phyloP scores from a whole-genome alignment of 495 filamentous ascomycete genomes.

The Aspergillus diversus region DNA sequence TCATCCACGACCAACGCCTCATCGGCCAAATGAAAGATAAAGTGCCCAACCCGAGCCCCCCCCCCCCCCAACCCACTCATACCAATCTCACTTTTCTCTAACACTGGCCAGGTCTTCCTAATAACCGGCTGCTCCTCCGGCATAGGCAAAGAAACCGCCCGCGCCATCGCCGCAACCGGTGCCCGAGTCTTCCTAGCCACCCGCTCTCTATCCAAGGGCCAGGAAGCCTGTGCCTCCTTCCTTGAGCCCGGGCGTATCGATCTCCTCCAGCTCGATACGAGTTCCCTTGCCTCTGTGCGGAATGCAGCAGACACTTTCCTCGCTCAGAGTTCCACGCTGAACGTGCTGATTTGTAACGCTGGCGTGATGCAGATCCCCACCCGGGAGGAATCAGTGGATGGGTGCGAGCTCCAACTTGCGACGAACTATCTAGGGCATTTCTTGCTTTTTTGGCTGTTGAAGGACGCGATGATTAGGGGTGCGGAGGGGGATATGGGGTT shows the following conservation, averaged over 20 bases:
- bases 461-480: not conserved
- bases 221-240: not conserved
- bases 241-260: not conserved
- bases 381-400: not conserved
- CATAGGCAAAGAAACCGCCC: not conserved
- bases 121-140: slow-evolving; percentile 1
- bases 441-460: not conserved
- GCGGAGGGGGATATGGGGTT: not conserved
- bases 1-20: not conserved
- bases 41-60: not conserved
- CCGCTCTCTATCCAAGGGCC: not conserved
- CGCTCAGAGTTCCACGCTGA: not conserved
- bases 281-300: not conserved
- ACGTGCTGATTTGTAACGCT: not conserved
- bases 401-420: not conserved
- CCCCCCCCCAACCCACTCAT: too few species aligned
- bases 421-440: slow-evolving; percentile 9
- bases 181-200: slow-evolving; percentile 2
- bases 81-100: not conserved
- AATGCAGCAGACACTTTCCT: not conserved
- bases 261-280: not conserved
- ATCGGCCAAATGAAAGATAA: not conserved
- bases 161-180: not conserved
- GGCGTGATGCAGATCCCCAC: not conserved
- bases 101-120: not conserved